Evolutionary conservation across 2,329 filamentous ascomycete genomes (phyloP), one percentile per base, ranked within the genome.

Genomic region (Sporothrix inflata): DNA sequence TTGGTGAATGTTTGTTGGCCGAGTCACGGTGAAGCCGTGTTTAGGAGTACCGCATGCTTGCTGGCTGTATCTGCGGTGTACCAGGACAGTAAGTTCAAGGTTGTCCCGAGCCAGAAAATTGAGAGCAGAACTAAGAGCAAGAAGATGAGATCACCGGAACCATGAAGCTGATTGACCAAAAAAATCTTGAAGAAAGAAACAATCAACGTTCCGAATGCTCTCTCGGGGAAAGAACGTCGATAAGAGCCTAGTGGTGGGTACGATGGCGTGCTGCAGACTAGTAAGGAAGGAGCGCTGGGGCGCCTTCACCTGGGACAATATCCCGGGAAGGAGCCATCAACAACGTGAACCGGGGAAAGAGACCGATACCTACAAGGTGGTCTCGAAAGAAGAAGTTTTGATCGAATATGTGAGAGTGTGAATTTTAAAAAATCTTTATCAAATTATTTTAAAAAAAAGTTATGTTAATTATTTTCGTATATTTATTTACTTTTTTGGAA

Each of bases 181-280:
- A 30, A 30, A 16, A 19, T 12, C 16, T 30, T 30, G 12, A 8
- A 27, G 24, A 27, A 34, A 57, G 24, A 57, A 24, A 57, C 1
- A 16, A 24, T n/a, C n/a, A 34, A 30, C 1, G 16, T 4, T 30
- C 53, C 12, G n/a, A 34, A 30, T 34, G 53, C 1, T 27, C 21
- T 30, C 24, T 57, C 24, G 24, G 24, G 51, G 60, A 65, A 65
- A 65, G 40, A 65, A 19, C 9, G n/a, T 14, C 9, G 60, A 65
- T 27, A 65, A 65, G 57, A 14, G 30, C 57, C 14, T 42, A 27
- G 30, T n/a, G 34, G 60, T 42, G 38, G 34, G 38, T 45, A 57
- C 38, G 34, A 65, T 65, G 34, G 60, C 40, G 38, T 65, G 60
- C 60, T 65, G 38, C 60, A 65, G 60, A 19, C 60, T 65, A 45